These are phyloP conservation scores for Xanthoceras sorbifolium DNA, from an alignment of 345 rosid species.

Conservation along the genomic window DNA sequence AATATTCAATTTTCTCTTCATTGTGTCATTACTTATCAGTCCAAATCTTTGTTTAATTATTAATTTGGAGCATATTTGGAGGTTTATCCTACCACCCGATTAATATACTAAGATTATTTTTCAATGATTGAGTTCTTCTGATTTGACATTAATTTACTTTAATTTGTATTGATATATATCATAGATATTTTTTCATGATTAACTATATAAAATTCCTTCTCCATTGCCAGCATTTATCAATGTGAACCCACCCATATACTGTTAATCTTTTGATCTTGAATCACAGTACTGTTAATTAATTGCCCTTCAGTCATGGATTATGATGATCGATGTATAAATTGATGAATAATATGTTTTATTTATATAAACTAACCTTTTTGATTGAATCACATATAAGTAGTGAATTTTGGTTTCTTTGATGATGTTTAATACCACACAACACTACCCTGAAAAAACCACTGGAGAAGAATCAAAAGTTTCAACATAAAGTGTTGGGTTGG, in stretches of 20 bases:
- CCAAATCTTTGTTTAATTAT: neutral
- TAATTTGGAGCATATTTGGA: neutral
- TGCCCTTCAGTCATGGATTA: neutral
- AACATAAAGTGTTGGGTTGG: neutral
- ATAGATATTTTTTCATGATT: neutral
- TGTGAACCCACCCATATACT: neutral
- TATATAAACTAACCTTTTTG: neutral
- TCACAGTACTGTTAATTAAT: neutral
- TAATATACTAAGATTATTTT: slow-evolving; percentile 6
- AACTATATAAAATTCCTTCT: neutral
- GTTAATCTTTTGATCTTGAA: too few species aligned
- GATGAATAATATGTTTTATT: neutral
- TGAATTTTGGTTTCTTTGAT: too few species aligned
- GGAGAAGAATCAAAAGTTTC: neutral
- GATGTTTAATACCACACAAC: too few species aligned
- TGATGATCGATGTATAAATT: neutral
- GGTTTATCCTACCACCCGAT: neutral
- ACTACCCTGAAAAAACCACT: neutral
- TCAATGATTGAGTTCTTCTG: neutral
- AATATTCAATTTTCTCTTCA: neutral
- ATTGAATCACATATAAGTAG: too few species aligned
- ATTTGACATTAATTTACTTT: neutral
- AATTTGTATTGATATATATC: neutral
- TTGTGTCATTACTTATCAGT: neutral
- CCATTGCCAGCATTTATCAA: neutral